These are phyloP conservation scores for Hypoxylon sp. DNA, from an alignment of 2,329 filamentous ascomycete genomes.

Conservation along the genomic window DNA sequence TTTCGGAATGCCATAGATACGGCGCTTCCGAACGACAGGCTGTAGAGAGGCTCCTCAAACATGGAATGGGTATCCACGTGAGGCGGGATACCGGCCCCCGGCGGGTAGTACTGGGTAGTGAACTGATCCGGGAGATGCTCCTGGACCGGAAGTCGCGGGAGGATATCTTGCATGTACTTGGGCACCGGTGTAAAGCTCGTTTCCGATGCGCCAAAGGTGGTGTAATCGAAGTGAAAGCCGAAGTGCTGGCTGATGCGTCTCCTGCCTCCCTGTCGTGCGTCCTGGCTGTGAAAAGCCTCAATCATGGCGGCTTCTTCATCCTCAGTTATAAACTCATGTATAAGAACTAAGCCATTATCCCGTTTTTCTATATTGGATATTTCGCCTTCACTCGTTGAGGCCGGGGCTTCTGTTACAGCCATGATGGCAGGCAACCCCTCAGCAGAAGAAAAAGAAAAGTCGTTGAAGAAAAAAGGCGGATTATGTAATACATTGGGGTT, in stretches of 20 bases:
- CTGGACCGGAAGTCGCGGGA: background rate
- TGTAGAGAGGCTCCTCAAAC: conserved; percentile 45
- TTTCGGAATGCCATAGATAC: conserved; percentile 40
- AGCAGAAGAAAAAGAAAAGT: background rate
- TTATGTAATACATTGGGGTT: too few relatives aligned
- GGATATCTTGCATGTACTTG: background rate
- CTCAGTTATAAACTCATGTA: background rate
- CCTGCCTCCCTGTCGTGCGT: background rate
- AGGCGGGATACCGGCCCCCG: conserved; percentile 66
- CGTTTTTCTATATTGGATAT: background rate
- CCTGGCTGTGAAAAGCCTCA: background rate
- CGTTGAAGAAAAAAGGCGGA: too few relatives aligned
- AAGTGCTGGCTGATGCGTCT: background rate
- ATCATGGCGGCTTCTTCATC: background rate
- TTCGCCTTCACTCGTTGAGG: background rate
- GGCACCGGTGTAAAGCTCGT: background rate
- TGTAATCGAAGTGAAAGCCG: background rate
- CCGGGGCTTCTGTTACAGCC: background rate
- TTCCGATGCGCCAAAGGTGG: background rate
- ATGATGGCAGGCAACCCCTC: background rate
- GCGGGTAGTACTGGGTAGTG: conserved; percentile 61
- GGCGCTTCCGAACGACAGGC: conserved; percentile 37
- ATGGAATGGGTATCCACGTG: conserved; percentile 66
- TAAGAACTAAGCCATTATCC: background rate
- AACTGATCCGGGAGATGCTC: background rate